These are phyloP conservation scores for Eimeria nieschulzi DNA, from an alignment of 169 alveolate species.

Conservation along the genomic window DNA sequence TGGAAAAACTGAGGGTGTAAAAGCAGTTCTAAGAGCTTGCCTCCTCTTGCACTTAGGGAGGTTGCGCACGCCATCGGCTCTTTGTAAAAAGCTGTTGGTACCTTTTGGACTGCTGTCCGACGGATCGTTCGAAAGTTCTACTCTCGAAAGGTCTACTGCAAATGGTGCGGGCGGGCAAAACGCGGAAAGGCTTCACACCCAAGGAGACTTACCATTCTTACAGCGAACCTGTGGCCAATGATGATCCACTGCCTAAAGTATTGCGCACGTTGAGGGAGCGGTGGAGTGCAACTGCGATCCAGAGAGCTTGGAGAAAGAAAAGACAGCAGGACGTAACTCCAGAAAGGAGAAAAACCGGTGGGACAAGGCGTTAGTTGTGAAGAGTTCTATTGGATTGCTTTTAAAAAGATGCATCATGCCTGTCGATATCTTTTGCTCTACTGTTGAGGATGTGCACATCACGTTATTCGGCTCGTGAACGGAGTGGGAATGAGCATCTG, in stretches of 20 bases:
- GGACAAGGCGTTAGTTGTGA: not conserved
- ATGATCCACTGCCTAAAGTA: not conserved
- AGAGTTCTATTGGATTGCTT: not conserved
- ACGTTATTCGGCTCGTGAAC: not conserved
- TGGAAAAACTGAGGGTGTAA: no score
- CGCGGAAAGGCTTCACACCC: constrained; percentile 44
- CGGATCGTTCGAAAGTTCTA: no score
- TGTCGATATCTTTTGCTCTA: no score
- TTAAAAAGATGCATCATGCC: no score
- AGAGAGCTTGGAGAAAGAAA: constrained; percentile 32
- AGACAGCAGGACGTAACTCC: not conserved
- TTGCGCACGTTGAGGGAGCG: not conserved
- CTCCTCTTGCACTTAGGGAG: no score
- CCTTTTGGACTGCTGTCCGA: no score
- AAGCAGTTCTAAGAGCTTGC: no score
- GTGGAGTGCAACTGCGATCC: constrained; percentile 46
- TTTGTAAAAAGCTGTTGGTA: no score
- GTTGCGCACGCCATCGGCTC: no score
- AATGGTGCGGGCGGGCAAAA: constrained; percentile 65
- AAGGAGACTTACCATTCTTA: not conserved
- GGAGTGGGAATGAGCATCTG: not conserved
- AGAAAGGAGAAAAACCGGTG: not conserved
- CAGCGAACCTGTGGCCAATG: not conserved
- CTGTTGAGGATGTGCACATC: no score
- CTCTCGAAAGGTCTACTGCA: not conserved